Evolutionary conservation across 441 rosid genomes (phyloP).

Genomic region (Pelargonium australe): DNA sequence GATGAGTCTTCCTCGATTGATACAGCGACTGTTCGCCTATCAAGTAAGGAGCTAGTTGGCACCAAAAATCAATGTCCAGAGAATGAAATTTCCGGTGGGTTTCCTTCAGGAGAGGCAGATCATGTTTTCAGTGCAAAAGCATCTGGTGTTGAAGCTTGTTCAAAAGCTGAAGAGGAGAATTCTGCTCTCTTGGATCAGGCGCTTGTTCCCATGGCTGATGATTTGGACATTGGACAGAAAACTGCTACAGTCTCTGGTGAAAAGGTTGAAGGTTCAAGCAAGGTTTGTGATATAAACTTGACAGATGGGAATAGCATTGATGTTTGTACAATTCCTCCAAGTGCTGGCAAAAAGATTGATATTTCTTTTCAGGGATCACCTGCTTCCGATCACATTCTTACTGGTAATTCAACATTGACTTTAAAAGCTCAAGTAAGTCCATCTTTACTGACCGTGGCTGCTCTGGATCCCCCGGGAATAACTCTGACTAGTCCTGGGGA

Average conservation of each 20-base stretch:
- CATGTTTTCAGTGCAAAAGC: constrained; percentile 17
- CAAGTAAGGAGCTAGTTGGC: constrained; percentile 21
- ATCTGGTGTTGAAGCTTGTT: constrained; percentile 4
- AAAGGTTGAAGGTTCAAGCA: constrained; percentile 11
- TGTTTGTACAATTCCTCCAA: background rate
- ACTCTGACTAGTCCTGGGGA: constrained; percentile 6
- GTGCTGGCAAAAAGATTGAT: background rate
- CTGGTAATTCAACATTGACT: constrained; percentile 4
- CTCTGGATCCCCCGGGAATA: too few relatives aligned
- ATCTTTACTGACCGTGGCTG: background rate
- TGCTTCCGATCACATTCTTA: constrained; percentile 4
- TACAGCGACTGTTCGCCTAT: constrained; percentile 21
- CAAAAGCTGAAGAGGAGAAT: constrained; percentile 4
- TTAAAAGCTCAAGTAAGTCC: background rate
- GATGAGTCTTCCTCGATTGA: constrained; percentile 39
- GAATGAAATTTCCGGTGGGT: constrained; percentile 6
- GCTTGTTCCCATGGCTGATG: constrained; percentile 21
- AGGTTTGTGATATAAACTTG: background rate
- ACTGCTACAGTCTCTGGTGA: constrained; percentile 15
- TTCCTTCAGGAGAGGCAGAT: constrained; percentile 23
- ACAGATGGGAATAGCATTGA: background rate
- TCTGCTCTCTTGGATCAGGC: constrained; percentile 18
- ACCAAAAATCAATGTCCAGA: constrained; percentile 25
- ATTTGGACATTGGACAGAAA: constrained; percentile 18
- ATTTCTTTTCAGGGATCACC: background rate